Evolutionary conservation across 345 rosid genomes (phyloP), one percentile per base, ranked within the genome.

Genomic region (Heritiera littoralis): DNA sequence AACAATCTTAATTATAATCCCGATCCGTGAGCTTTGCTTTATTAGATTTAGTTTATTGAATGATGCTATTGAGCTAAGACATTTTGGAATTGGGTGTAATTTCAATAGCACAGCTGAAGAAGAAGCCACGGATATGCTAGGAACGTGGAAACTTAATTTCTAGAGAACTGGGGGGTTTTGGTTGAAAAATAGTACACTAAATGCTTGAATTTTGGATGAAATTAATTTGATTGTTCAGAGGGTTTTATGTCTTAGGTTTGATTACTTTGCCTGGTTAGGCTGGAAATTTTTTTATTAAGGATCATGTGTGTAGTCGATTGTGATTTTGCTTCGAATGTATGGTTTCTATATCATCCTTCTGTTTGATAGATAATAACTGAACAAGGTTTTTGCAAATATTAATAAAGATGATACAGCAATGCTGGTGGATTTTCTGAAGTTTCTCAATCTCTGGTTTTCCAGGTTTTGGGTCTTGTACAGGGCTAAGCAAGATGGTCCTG

Each of bases 401-500:
- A 43, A 61, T 3, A 3, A 43, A 18, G 40, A 17, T 59, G 78
- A 65, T 73, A 13, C 1, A 66, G 6, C n/a, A 45, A 23, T 46
- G 63, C 63, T 66, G 64, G 32, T 72, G 49, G 64, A 38, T 32
- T 5, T 28, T 18, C 14, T 71, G 17, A 48, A 30, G 61, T 60
- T 56, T 76, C 28, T 79, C 30, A 18, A 41, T 38, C 32, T 78
- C 65, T 65, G 74, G 40, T 79, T 3, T 79, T 88, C 77, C 89
- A 95, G 99, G 99, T 95, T 93, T 84, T 95, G 99, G 99, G 82
- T 95, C 67, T 82, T 95, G 45, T 93, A 95, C 84, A 85, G 99
- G 86, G 99, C 99, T 79, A 93, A 95, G 87, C 87, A 95, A 85
- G 99, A 93, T 75, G 98, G 93, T 66, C 99, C 98, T 66, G 97